A percentile compares a stretch with the other conserved stretches of the same genome.
phyloP scores from a whole-genome alignment of 2,329 filamentous ascomycete species.

The Clarireedia sp. region DNA sequence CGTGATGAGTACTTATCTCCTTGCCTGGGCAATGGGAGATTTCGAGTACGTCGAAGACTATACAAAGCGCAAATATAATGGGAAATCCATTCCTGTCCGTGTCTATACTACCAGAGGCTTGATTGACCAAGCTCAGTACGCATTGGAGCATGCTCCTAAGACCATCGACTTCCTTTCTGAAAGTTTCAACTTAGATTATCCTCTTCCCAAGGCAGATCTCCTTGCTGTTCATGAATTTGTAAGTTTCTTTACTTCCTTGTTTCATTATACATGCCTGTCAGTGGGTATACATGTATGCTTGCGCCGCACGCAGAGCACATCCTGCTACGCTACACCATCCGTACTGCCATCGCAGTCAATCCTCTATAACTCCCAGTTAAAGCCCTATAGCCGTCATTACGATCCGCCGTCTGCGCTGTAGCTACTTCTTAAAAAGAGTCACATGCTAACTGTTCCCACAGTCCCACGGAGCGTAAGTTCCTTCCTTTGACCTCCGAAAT shows the following conservation, averaged over 20 bases:
- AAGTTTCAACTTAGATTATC: constrained; percentile 88
- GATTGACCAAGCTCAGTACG: constrained; percentile 84
- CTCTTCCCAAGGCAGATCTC: constrained; percentile 84
- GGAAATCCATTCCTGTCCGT: constrained; percentile 82
- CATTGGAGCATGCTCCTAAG: constrained; percentile 83
- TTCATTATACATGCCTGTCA: background rate
- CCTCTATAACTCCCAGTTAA: too few relatives aligned
- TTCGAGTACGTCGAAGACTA: constrained; percentile 94
- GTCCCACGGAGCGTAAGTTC: constrained; percentile 61
- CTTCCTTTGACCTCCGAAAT: background rate
- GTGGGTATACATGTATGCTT: background rate
- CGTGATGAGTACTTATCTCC: constrained; percentile 79
- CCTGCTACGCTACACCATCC: background rate
- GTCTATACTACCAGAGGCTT: constrained; percentile 95
- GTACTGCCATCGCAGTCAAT: too few relatives aligned
- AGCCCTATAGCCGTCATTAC: too few relatives aligned
- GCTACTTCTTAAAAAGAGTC: background rate
- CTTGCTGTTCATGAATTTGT: constrained; percentile 89
- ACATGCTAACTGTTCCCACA: constrained; percentile 36
- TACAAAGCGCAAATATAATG: constrained; percentile 84
- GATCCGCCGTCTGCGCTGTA: too few relatives aligned
- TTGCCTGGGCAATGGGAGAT: constrained; percentile 92
- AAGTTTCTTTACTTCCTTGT: constrained; percentile 27
- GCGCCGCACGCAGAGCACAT: background rate
- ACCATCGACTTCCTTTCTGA: constrained; percentile 96